Evolutionary conservation across 1,284 basidiomycete genomes (phyloP).

Genomic region (Chondrostereum purpureum): DNA sequence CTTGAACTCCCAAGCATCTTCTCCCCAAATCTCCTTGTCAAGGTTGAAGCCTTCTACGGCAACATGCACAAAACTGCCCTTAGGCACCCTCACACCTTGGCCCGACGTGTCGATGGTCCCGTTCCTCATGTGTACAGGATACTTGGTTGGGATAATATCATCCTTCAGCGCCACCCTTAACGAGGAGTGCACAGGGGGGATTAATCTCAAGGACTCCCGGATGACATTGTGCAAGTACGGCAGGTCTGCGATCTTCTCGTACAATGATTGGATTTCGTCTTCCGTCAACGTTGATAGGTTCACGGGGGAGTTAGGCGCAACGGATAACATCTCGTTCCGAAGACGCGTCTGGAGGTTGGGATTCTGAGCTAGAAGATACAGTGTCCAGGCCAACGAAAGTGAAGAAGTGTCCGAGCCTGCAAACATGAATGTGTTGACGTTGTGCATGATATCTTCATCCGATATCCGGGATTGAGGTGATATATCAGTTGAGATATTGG

Average conservation of each 20-base stretch:
- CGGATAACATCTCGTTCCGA: slow-evolving; percentile 49
- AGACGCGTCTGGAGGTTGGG: slow-evolving; percentile 58
- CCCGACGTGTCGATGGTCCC: slow-evolving; percentile 36
- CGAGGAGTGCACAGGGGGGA: slow-evolving; percentile 77
- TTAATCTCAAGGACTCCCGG: slow-evolving; percentile 66
- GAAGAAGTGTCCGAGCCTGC: slow-evolving; percentile 83
- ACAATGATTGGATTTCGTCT: slow-evolving; percentile 58
- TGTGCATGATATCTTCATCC: slow-evolving; percentile 74
- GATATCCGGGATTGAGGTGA: slow-evolving; percentile 66
- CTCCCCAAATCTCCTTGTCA: slow-evolving; percentile 69
- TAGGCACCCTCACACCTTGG: slow-evolving; percentile 45
- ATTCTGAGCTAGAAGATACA: slow-evolving; percentile 62
- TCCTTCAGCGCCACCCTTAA: slow-evolving; percentile 68
- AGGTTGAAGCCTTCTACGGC: slow-evolving; percentile 74
- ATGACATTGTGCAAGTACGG: slow-evolving; percentile 73
- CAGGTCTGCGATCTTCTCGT: slow-evolving; percentile 50
- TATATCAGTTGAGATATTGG: slow-evolving; percentile 60
- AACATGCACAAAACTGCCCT: slow-evolving; percentile 69
- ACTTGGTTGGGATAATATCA: slow-evolving; percentile 65
- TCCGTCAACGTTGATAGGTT: slow-evolving; percentile 37
- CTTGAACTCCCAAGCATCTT: slow-evolving; percentile 73
- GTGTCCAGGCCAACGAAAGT: slow-evolving; percentile 71
- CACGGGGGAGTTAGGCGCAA: slow-evolving; percentile 27
- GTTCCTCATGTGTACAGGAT: slow-evolving; percentile 52
- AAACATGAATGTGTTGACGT: slow-evolving; percentile 83